Conservation (phyloP, 345 rosid genomes). For the Populus deltoides region DNA sequence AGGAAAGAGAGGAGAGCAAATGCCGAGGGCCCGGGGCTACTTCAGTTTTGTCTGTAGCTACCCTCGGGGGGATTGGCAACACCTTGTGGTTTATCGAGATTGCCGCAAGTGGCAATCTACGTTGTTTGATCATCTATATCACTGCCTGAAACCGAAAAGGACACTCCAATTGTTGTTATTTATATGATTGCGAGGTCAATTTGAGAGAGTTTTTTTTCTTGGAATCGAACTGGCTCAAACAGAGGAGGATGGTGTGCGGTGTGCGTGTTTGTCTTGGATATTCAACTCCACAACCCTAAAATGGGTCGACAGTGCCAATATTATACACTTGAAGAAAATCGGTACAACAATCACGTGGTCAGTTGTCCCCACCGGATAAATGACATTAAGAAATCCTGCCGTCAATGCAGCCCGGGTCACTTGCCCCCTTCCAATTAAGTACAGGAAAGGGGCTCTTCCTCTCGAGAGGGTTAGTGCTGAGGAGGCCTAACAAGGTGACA, state of each 20-base stretch:
- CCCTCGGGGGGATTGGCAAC: not conserved
- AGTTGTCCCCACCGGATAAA: constrained; percentile 15
- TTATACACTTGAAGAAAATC: constrained; percentile 5
- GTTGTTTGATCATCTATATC: not conserved
- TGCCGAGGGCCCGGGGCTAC: not conserved
- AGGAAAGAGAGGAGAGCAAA: not conserved
- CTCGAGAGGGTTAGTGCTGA: constrained; percentile 3
- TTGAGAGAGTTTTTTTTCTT: too few species aligned
- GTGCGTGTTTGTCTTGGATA: not conserved
- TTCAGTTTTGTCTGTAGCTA: not conserved
- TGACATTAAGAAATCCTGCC: not conserved
- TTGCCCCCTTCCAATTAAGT: not conserved
- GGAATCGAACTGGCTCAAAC: too few species aligned
- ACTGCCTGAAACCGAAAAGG: not conserved
- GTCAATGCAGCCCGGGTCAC: not conserved
- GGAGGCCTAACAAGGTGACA: not conserved
- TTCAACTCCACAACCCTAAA: constrained; percentile 14
- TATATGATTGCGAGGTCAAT: not conserved
- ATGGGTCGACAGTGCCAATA: constrained; percentile 1
- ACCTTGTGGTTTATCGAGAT: not conserved
- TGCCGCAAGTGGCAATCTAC: not conserved
- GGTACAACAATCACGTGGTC: constrained; percentile 21
- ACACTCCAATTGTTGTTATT: not conserved
- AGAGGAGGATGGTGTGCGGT: too few species aligned
- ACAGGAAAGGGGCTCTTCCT: not conserved